Conservation (phyloP, 78 protist species). For the Fonticula alba region DNA sequence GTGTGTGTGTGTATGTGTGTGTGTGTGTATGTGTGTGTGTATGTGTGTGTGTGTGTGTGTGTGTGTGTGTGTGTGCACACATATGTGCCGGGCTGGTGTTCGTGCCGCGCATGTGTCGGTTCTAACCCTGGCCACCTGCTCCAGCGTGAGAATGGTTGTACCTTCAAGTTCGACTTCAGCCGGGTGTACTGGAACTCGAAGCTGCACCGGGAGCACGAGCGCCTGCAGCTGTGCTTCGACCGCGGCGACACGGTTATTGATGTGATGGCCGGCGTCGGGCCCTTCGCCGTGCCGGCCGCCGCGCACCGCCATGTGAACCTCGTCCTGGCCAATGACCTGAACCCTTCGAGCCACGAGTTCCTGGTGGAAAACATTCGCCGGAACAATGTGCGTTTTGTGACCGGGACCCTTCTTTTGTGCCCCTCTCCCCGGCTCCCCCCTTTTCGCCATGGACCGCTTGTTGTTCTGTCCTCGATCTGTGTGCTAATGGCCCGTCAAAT, state of each 20-base stretch:
- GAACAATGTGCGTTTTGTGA: conserved; percentile 45
- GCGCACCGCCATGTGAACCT: conserved; percentile 19
- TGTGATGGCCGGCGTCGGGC: conserved; percentile 88
- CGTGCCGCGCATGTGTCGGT: too few relatives aligned
- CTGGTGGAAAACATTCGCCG: conserved; percentile 32
- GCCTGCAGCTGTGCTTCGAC: conserved; percentile 27
- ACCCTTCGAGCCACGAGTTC: conserved; percentile 46
- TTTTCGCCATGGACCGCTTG: conserved; percentile 31
- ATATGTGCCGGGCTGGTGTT: too few relatives aligned
- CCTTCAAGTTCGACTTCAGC: conserved; percentile 56
- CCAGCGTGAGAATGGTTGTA: conserved; percentile 58
- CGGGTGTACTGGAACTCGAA: conserved; percentile 90
- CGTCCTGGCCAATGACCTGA: conserved; percentile 86
- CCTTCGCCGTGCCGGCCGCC: conserved; percentile 84
- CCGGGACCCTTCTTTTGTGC: too few relatives aligned
- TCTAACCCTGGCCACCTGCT: neutral
- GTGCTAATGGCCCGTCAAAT: conserved; percentile 48
- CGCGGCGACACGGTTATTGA: conserved; percentile 35
- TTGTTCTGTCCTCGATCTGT: too few relatives aligned
- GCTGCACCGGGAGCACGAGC: conserved; percentile 62
- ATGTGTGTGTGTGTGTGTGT: too few relatives aligned
- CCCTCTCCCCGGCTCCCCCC: neutral
- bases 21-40: too few relatives aligned
- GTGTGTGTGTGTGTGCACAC: too few relatives aligned
- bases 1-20: too few relatives aligned